Evolutionary conservation across 129 eudicot species (phyloP).

Genomic region (Flaveria sonorensis): DNA sequence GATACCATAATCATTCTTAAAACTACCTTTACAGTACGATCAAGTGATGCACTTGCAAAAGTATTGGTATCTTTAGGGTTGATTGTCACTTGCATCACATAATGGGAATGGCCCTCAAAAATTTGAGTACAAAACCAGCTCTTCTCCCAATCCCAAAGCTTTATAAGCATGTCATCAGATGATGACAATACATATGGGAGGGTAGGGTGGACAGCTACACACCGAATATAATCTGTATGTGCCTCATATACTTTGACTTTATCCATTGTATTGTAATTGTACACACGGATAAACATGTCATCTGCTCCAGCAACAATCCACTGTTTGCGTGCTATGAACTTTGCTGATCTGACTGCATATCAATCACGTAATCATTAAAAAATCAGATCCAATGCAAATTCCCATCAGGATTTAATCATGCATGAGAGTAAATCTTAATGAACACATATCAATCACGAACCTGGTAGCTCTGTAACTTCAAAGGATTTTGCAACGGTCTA

Average conservation of each 20-base stretch:
- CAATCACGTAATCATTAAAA: neutral
- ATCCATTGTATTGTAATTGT: slow-evolving; percentile 97
- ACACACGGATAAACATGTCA: slow-evolving; percentile 97
- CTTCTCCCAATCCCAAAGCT: slow-evolving; percentile 99
- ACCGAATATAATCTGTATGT: slow-evolving; percentile 90
- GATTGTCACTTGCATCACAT: slow-evolving; percentile 98
- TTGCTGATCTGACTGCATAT: slow-evolving; percentile 86
- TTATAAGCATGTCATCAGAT: slow-evolving; percentile 97
- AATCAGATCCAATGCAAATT: slow-evolving; percentile 9
- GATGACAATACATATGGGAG: slow-evolving; percentile 93
- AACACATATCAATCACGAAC: slow-evolving; percentile 32
- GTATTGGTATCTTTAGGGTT: slow-evolving; percentile 93
- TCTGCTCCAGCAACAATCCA: slow-evolving; percentile 99
- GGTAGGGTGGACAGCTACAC: slow-evolving; percentile 96
- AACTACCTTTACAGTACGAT: slow-evolving; percentile 89
- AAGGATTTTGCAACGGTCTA: slow-evolving; percentile 85
- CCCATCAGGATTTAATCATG: slow-evolving; percentile 17
- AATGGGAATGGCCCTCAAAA: slow-evolving; percentile 97
- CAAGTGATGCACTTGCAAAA: slow-evolving; percentile 99
- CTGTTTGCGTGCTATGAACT: slow-evolving; percentile 87
- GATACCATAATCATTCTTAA: slow-evolving; percentile 8
- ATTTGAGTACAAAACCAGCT: slow-evolving; percentile 91
- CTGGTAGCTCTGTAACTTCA: slow-evolving; percentile 87
- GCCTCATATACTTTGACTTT: slow-evolving; percentile 93
- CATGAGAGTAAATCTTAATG: slow-evolving; percentile 4